Base-by-base conservation (phyloP, 495 filamentous ascomycete species). In the Jackrogersella multiformis region DNA sequence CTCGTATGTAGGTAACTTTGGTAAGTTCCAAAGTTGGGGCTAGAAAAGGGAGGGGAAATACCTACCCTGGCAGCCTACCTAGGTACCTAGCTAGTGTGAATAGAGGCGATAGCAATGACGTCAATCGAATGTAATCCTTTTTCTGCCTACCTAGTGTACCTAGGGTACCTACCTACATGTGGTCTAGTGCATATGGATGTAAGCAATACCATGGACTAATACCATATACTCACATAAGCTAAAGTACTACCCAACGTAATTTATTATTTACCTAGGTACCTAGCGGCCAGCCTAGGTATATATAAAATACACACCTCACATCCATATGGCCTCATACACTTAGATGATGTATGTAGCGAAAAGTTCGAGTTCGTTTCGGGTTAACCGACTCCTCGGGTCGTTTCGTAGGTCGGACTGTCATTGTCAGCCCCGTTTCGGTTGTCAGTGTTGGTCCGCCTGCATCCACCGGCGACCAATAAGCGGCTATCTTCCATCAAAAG, bases 391-490 rank as follows among this genome's bases (percentile, higher is more conserved):
- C 48, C 20, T 35, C 55, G 61, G 54, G 66, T 60, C 39, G 23
- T 13, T 44, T 61, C 18, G 52, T 56, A 45, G 34, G 41, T 18
- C 35, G 18, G 56, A 39, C 30, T 36, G 38, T 42, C 48, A 38
- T 58, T 26, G 36, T 58, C 38, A 55, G 57, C 59, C 67, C 58
- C 61, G 36, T 66, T 66, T 62, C 23, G 52, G 35, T 54, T 58
- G 56, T 54, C 10, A 39, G 36, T 66, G 67, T 70, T 70, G 67
- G 67, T 66, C 34, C 41, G 46, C 44, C 18, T 62, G 67, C 61
- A 64, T 62, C 28, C 4, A 9, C 23, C n/a, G n/a, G 52, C 21
- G 53, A 45, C 67, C 67, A 70, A 70, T 70, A 20, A 65, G 56
- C 44, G 18, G 18, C 1, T 21, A 4, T 36, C 44, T 12, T 57